These are phyloP conservation scores for Phytophthora citricola DNA, from an alignment of 352 stramenopile genomes.

Conservation along the genomic window DNA sequence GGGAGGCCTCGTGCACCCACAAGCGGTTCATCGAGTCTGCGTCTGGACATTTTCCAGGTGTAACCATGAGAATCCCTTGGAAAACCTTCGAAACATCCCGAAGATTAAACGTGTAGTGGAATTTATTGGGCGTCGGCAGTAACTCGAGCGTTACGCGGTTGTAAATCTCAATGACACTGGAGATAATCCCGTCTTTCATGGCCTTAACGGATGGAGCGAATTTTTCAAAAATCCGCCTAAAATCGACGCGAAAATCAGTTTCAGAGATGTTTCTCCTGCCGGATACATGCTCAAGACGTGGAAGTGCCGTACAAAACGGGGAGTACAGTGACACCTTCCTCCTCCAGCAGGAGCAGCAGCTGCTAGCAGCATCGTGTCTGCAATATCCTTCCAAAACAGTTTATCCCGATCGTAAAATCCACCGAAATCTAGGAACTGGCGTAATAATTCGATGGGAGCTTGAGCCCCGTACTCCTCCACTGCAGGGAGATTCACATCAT, in stretches of 20 bases:
- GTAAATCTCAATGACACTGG: slow-evolving; percentile 94
- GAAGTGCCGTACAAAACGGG: slow-evolving; percentile 95
- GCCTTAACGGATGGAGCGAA: slow-evolving; percentile 89
- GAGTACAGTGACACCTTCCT: slow-evolving; percentile 87
- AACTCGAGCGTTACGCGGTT: slow-evolving; percentile 92
- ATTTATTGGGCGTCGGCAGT: slow-evolving; percentile 93
- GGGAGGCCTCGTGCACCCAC: slow-evolving; percentile 93
- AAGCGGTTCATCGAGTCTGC: slow-evolving; percentile 88
- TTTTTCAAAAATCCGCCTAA: slow-evolving; percentile 92
- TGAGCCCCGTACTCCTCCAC: slow-evolving; percentile 96
- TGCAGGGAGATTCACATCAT: slow-evolving; percentile 95
- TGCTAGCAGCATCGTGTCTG: slow-evolving; percentile 92
- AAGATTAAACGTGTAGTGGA: slow-evolving; percentile 97
- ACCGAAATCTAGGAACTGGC: slow-evolving; percentile 95
- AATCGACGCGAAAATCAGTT: slow-evolving; percentile 95
- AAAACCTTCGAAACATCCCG: slow-evolving; percentile 97
- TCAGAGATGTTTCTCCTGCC: slow-evolving; percentile 85
- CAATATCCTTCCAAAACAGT: slow-evolving; percentile 97
- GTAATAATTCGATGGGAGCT: slow-evolving; percentile 93
- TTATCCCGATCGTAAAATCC: slow-evolving; percentile 97
- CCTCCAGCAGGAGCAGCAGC: slow-evolving; percentile 92
- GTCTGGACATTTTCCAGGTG: slow-evolving; percentile 77
- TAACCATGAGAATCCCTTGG: slow-evolving; percentile 95
- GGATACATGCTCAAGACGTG: slow-evolving; percentile 96
- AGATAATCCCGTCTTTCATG: slow-evolving; percentile 85